Evolutionary conservation across 495 filamentous ascomycete genomes (phyloP).

Genomic region (Xylaria cubensis): DNA sequence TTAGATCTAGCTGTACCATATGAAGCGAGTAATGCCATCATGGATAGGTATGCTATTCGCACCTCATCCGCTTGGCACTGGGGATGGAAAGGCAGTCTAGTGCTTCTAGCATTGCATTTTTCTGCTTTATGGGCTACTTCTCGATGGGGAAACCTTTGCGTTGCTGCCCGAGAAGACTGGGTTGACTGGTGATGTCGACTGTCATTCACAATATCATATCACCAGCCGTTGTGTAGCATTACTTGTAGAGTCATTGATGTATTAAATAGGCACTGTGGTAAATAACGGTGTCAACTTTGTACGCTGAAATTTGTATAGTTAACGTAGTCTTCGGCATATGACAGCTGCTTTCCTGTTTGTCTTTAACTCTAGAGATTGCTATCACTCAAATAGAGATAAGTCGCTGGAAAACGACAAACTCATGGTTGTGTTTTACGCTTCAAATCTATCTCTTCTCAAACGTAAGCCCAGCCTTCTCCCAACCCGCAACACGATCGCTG

Average conservation of each 20-base stretch:
- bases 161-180: slow-evolving; percentile 43
- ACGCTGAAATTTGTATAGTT: neutral
- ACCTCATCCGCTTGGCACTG: slow-evolving; percentile 34
- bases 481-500: slow-evolving; percentile 26
- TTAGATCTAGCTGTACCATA: slow-evolving; percentile 45
- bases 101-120: slow-evolving; percentile 49
- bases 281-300: neutral
- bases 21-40: slow-evolving; percentile 12
- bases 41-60: slow-evolving; percentile 27
- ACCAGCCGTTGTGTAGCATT: slow-evolving; percentile 5
- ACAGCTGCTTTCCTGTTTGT: too few relatives aligned
- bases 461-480: neutral
- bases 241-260: neutral
- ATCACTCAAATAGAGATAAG: too few relatives aligned
- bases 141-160: slow-evolving; percentile 47
- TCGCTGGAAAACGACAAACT: too few relatives aligned
- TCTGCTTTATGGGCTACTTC: slow-evolving; percentile 45
- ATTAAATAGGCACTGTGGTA: neutral
- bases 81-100: slow-evolving; percentile 47
- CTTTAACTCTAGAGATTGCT: neutral
- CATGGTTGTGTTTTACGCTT: neutral
- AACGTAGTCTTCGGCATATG: neutral
- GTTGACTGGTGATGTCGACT: slow-evolving; percentile 39
- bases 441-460: neutral
- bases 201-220: neutral